These are phyloP conservation scores for Paramecium primaurelia DNA, from an alignment of 73 alveolate genomes.

Conservation along the genomic window DNA sequence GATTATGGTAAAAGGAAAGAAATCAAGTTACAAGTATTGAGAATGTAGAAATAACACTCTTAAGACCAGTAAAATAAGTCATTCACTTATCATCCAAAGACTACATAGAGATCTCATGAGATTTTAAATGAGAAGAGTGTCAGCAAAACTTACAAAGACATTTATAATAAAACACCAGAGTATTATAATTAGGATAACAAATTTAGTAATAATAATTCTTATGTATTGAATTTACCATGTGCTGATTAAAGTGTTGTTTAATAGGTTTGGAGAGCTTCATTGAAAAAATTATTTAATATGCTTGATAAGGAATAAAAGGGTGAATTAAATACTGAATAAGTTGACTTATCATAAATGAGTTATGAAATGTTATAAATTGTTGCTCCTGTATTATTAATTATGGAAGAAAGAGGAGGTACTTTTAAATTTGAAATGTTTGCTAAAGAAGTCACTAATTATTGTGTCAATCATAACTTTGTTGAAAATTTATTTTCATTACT, in stretches of 20 bases:
- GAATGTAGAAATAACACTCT: background rate
- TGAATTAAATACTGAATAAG: background rate
- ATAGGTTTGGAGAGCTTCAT: constrained; percentile 13
- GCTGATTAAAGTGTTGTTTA: background rate
- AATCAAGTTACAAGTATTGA: background rate
- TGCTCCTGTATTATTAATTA: background rate
- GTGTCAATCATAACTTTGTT: constrained; percentile 27
- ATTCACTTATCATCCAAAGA: background rate
- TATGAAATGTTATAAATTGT: background rate
- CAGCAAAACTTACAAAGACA: background rate
- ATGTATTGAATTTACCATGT: background rate
- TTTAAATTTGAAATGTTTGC: background rate
- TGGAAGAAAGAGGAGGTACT: background rate
- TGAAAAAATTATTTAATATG: background rate
- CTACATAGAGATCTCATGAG: background rate
- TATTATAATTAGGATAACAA: background rate
- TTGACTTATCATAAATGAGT: background rate
- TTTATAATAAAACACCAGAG: background rate
- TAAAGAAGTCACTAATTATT: background rate
- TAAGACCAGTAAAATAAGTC: background rate
- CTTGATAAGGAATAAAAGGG: background rate
- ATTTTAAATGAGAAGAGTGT: background rate
- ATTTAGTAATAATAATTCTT: background rate
- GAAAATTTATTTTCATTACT: constrained; percentile 27
- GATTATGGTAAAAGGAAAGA: background rate